A percentile compares a stretch with the other conserved stretches of the same genome.
Conservation (phyloP, 352 stramenopile species). For the Phytopythium aichiense region DNA sequence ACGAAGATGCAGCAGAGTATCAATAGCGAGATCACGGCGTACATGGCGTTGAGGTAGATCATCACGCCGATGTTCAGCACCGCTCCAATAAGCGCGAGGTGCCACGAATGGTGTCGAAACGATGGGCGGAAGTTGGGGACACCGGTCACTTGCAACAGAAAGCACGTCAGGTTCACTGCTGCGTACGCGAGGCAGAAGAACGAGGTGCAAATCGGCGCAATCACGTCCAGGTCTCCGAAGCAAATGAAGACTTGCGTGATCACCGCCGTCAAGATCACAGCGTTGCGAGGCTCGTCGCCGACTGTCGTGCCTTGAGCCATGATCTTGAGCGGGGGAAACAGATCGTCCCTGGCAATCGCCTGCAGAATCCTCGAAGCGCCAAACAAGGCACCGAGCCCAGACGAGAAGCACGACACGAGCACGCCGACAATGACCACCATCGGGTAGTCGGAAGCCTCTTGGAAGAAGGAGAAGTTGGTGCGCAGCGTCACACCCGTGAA, state of each 20-base stretch:
- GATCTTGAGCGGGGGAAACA: slow-evolving; percentile 43
- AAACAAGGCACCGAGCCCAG: slow-evolving; percentile 61
- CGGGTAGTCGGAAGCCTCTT: slow-evolving; percentile 49
- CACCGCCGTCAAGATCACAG: slow-evolving; percentile 59
- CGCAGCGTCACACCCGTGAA: slow-evolving; percentile 55
- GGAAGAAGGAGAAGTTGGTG: slow-evolving; percentile 77
- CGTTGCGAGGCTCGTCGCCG: slow-evolving; percentile 66
- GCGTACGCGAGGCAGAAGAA: slow-evolving; percentile 83
- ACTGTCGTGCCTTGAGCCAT: slow-evolving; percentile 48
- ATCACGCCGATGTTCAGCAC: slow-evolving; percentile 67
- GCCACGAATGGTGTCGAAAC: slow-evolving; percentile 69
- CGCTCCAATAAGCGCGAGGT: slow-evolving; percentile 51
- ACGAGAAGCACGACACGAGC: slow-evolving; percentile 67
- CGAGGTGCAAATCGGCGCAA: slow-evolving; percentile 76
- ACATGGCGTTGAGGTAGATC: slow-evolving; percentile 68
- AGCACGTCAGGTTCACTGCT: slow-evolving; percentile 68
- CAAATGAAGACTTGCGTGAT: slow-evolving; percentile 69
- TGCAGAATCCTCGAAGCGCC: slow-evolving; percentile 69
- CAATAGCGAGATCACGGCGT: slow-evolving; percentile 50
- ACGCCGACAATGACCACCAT: slow-evolving; percentile 62
- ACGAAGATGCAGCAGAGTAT: slow-evolving; percentile 54
- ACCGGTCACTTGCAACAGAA: slow-evolving; percentile 67
- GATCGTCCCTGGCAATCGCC: slow-evolving; percentile 66
- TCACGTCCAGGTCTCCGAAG: slow-evolving; percentile 66
- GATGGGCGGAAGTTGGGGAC: slow-evolving; percentile 78